Base-by-base conservation (phyloP, 345 rosid species). In the Erysimum cheiranthoides region DNA sequence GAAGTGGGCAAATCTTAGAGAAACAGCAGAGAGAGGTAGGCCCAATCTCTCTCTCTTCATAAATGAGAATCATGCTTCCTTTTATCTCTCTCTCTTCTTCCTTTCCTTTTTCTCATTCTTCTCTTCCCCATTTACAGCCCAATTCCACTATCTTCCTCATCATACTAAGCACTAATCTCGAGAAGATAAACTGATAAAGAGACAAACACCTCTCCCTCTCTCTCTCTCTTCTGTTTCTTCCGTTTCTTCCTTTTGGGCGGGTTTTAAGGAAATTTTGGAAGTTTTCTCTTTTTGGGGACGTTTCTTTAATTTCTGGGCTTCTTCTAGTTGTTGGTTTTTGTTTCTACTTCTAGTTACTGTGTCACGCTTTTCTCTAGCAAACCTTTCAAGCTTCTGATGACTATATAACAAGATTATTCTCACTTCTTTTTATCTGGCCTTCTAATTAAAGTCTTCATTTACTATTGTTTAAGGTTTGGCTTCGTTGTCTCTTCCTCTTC, bases 51-150 rank as follows among this genome's bases (percentile, higher is more conserved):
- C 69, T 74, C 27, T 69, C 64, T 46, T 10, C 50, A 53, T 61
- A 79, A 74, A 73, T 53, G 62, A 79, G 79, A 73, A 77, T 77
- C 61, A 77, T 71, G 77, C 76, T 62, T 61, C 1, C 25, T 21
- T 21, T 21, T 21, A 1, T 53, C 46, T 40, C 50, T 65, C 34
- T 68, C 69, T 3, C 28, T 21, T 43, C 30, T 25, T 8, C 42
- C 60, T 3, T 56, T n/a, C 18, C 39, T 53, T 59, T 52, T 50
- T 21, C 51, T 64, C 63, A 56, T 77, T 58, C 56, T 59, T 6
- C 14, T 32, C 66, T 64, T 35, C 56, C 47, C 4, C 60, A 10
- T 50, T 69, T 61, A 50, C 75, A 70, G 62, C 71, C 47, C 76
- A 46, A 62, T 14, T 61, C 80, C 80, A 69, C 75, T 70, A 58